These are phyloP conservation scores for Sphaerostilbella broomeana DNA, from an alignment of 2,329 filamentous ascomycete species.

Conservation along the genomic window DNA sequence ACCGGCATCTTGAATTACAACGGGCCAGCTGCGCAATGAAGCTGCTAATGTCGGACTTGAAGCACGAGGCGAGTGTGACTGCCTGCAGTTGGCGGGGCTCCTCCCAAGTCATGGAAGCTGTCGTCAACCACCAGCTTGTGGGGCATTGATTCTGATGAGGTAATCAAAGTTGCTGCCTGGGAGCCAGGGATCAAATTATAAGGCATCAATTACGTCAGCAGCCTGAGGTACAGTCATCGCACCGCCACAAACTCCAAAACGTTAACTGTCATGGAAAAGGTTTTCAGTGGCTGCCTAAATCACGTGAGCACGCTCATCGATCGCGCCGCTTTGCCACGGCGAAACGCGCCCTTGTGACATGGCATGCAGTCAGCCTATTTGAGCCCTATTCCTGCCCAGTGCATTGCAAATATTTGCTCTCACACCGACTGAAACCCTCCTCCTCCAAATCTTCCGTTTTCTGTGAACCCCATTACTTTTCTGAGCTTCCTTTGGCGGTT, in stretches of 20 bases:
- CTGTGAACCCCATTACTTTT: no score
- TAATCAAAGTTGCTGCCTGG: not conserved
- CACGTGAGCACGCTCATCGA: conserved; percentile 32
- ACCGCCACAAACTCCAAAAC: conserved; percentile 2
- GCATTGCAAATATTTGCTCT: no score
- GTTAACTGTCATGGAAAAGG: not conserved
- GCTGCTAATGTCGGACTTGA: conserved; percentile 13
- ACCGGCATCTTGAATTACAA: conserved; percentile 41
- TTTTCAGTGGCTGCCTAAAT: conserved; percentile 27
- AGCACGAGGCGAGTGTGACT: conserved; percentile 13
- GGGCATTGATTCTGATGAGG: conserved; percentile 4
- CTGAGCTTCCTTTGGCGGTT: no score
- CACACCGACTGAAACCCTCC: no score
- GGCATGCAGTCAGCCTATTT: conserved; percentile 11
- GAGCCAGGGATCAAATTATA: no score
- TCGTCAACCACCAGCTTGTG: conserved; percentile 14
- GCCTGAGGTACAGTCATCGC: not conserved
- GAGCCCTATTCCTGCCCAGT: no score
- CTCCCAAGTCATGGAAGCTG: conserved; percentile 12
- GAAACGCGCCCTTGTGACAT: conserved; percentile 16
- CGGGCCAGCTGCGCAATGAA: conserved; percentile 18
- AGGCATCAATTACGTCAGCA: conserved; percentile 5
- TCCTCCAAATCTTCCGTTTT: no score
- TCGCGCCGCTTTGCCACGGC: conserved; percentile 23
- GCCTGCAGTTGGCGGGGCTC: conserved; percentile 15